Base-by-base conservation (phyloP, 257 asterid genomes). In the Rehmannia glutinosa region DNA sequence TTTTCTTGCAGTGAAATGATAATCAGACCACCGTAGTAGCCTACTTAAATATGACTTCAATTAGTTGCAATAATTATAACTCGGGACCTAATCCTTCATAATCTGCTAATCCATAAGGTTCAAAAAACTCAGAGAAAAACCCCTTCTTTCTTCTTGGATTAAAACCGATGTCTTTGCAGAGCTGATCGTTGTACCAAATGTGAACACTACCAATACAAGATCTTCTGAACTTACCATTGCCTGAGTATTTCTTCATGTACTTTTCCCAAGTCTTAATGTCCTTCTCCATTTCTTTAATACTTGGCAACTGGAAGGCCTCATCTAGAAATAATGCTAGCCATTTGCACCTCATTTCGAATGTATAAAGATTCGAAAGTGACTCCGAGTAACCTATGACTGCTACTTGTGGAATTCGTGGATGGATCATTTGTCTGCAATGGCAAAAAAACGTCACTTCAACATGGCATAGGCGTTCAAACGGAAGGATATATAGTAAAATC, bases 321-420 rank as follows among this genome's bases (percentile, higher is more conserved):
- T 77, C 86, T 0, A 80, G 77, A 43, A 83, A 75, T 23, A 13
- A 47, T 0, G 75, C 43, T 11, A 83, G 69, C 88, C 88, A 83
- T 62, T 62, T 76, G 45, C 80, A 65, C 68, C 74, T 72, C 76
- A 83, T 71, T 35, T 83, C 89, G 12, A 61, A 80, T 0, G 82
- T 78, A 66, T 76, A 71, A 0, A 89, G 38, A 68, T 80, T 81
- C 7, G 83, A 46, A 2, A 79, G 57, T 13, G 88, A 76, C 62
- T 85, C 95, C 0, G 92, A 69, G 71, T 75, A 84, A 4, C 95
- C 95, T n/a, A 89, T 67, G 2, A 83, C 75, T 0, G 83, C 96
- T 13, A 89, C 67, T 19, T 84, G 90, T 55, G 96, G 96, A 54
- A 89, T 84, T 58, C 87, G 54, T 1, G 96, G 96, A 78, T 78